phyloP scores from a whole-genome alignment of 2,329 filamentous ascomycete genomes.

The Incumbomyces lentus region DNA sequence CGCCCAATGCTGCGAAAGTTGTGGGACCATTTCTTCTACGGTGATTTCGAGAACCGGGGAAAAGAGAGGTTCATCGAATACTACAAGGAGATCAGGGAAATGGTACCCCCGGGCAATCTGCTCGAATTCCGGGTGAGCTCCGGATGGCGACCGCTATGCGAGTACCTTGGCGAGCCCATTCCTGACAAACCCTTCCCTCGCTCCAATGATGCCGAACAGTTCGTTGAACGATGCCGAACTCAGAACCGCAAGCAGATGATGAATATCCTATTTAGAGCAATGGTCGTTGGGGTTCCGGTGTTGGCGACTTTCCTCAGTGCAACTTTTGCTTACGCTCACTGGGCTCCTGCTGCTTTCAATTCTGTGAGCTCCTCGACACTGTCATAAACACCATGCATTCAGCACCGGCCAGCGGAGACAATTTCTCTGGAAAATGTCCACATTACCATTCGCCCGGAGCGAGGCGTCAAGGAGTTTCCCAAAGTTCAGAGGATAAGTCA shows the following conservation, averaged over 20 bases:
- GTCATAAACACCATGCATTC: background rate
- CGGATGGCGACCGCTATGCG: constrained; percentile 45
- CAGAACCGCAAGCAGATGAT: constrained; percentile 47
- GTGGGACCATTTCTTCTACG: constrained; percentile 58
- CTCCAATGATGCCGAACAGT: constrained; percentile 45
- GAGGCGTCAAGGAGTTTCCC: too few species aligned
- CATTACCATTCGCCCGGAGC: too few species aligned
- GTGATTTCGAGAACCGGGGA: constrained; percentile 55
- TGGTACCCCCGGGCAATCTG: constrained; percentile 41
- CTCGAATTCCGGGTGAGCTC: constrained; percentile 46
- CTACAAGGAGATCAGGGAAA: constrained; percentile 41
- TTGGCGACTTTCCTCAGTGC: constrained; percentile 36
- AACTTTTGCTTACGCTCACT: constrained; percentile 32
- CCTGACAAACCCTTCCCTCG: constrained; percentile 41
- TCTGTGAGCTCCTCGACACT: background rate
- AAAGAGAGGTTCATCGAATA: constrained; percentile 52
- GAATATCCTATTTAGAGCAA: constrained; percentile 42
- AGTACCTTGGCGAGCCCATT: constrained; percentile 43
- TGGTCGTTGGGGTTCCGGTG: constrained; percentile 40
- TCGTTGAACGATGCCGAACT: constrained; percentile 44
- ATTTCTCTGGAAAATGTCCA: too few species aligned
- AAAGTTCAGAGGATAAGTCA: too few species aligned
- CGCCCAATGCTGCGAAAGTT: constrained; percentile 61
- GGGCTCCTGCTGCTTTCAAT: constrained; percentile 15
- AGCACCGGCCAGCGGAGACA: too few species aligned